Evolutionary conservation across 805 yeast species (phyloP).

Genomic region (Brettanomyces nanus): DNA sequence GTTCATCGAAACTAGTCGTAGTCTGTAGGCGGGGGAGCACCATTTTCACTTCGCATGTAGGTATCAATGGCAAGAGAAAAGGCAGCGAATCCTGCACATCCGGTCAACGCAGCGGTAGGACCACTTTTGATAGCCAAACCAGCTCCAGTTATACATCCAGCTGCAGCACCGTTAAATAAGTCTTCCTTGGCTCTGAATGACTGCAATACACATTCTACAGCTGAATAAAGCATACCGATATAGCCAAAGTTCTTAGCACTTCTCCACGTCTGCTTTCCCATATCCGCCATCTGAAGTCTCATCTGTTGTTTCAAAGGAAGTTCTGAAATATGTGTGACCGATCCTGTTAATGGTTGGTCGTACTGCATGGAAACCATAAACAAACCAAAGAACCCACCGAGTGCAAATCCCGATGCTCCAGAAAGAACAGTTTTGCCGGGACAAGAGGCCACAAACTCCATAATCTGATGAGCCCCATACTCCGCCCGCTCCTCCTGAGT

Average conservation of each 20-base stretch:
- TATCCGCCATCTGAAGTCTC: conserved; percentile 82
- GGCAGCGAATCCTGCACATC: conserved; percentile 97
- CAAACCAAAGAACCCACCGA: conserved; percentile 93
- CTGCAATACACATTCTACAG: conserved; percentile 87
- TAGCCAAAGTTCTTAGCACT: conserved; percentile 93
- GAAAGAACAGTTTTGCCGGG: conserved; percentile 90
- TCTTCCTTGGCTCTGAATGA: conserved; percentile 84
- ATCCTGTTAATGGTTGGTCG: conserved; percentile 61
- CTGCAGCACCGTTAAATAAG: conserved; percentile 81
- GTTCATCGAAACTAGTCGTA: conserved; percentile 71
- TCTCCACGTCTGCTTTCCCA: conserved; percentile 82
- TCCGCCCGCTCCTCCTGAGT: conserved; percentile 91
- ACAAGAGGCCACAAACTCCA: conserved; percentile 82
- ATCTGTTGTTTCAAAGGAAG: conserved; percentile 89
- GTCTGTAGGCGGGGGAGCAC: conserved; percentile 80
- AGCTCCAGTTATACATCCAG: conserved; percentile 97
- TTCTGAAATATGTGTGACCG: conserved; percentile 49
- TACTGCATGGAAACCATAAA: conserved; percentile 89
- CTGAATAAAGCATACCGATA: conserved; percentile 85
- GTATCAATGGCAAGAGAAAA: conserved; percentile 85
- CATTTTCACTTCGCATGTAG: conserved; percentile 77
- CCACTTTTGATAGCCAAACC: conserved; percentile 90
- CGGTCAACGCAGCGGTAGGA: conserved; percentile 83
- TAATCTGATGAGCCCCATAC: conserved; percentile 77
- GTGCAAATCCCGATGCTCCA: conserved; percentile 88